These are phyloP conservation scores for Tilletia setariae DNA, from an alignment of 1,284 basidiomycete genomes.

Conservation along the genomic window DNA sequence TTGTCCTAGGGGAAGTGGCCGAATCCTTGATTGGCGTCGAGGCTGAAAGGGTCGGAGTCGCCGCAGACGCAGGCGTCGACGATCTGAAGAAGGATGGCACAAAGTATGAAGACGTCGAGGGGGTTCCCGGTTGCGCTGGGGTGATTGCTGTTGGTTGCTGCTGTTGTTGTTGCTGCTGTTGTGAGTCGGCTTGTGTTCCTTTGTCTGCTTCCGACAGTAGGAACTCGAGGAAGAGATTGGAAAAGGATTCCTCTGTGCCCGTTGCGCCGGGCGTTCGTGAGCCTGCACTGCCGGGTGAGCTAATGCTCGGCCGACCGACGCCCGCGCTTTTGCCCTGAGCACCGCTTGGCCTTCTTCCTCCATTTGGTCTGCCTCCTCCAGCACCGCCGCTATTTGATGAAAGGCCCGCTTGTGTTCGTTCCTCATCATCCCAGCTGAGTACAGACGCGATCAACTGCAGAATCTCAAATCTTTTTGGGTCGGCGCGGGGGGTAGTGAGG, in stretches of 20 bases:
- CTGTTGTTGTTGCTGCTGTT: constrained; percentile 18
- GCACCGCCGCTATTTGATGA: not conserved
- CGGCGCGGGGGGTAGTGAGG: constrained; percentile 80
- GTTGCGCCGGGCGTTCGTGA: not conserved
- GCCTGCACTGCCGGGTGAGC: not conserved
- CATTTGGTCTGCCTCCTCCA: not conserved
- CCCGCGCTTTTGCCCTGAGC: constrained; percentile 12
- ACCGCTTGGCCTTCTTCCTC: not conserved
- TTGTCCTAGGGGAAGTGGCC: not conserved
- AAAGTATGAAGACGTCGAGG: not conserved
- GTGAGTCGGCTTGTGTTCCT: constrained; percentile 16
- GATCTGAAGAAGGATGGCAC: not conserved
- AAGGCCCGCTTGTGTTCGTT: constrained; percentile 84
- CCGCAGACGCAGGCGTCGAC: not conserved
- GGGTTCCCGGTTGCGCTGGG: not conserved
- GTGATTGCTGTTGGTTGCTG: constrained; percentile 5
- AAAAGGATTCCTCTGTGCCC: constrained; percentile 43
- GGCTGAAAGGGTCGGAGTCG: not conserved
- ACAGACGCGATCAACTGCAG: constrained; percentile 81
- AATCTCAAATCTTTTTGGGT: constrained; percentile 96
- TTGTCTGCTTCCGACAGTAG: constrained; percentile 47
- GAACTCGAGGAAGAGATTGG: constrained; percentile 52
- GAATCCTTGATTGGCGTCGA: not conserved
- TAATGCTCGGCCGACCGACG: not conserved
- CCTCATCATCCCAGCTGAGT: constrained; percentile 81